phyloP scores from a whole-genome alignment of 225 moss, liverwort and hornwort species.

The Sphagnum tenellum region DNA sequence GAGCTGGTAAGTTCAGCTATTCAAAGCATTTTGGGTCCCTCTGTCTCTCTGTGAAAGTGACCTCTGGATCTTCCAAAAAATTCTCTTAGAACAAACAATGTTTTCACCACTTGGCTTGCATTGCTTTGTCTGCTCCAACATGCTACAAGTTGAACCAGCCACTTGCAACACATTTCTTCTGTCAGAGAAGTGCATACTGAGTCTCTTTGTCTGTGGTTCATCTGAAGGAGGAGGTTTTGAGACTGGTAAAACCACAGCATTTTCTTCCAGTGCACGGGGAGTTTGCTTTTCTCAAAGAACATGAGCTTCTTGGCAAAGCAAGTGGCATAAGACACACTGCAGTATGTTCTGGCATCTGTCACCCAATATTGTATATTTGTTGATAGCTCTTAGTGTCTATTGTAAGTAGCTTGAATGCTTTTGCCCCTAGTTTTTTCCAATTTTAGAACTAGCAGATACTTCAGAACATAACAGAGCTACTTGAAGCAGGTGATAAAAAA shows the following conservation, averaged over 20 bases:
- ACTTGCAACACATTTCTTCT: too few relatives aligned
- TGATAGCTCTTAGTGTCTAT: neutral
- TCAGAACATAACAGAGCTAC: too few relatives aligned
- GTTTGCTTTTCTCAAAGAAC: constrained; percentile 88
- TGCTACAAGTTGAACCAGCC: too few relatives aligned
- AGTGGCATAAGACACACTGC: constrained; percentile 87
- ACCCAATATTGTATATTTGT: neutral
- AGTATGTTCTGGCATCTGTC: constrained; percentile 24
- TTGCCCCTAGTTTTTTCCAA: neutral
- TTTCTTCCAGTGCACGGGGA: constrained; percentile 97
- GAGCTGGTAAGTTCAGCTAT: constrained; percentile 56
- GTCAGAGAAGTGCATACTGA: too few relatives aligned
- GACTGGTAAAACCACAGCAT: constrained; percentile 94
- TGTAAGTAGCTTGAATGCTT: neutral
- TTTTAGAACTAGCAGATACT: too few relatives aligned
- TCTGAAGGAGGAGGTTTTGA: constrained; percentile 88
- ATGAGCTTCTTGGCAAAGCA: constrained; percentile 85
- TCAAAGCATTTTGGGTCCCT: neutral
- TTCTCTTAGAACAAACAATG: too few relatives aligned
- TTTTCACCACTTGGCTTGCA: too few relatives aligned
- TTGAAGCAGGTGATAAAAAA: constrained; percentile 79
- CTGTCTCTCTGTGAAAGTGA: neutral
- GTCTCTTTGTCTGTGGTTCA: neutral
- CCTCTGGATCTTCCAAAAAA: too few relatives aligned
- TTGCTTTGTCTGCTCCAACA: too few relatives aligned